Base-by-base conservation (phyloP, 192 early-diverging fungal species). In the Backusella mclennaniae region DNA sequence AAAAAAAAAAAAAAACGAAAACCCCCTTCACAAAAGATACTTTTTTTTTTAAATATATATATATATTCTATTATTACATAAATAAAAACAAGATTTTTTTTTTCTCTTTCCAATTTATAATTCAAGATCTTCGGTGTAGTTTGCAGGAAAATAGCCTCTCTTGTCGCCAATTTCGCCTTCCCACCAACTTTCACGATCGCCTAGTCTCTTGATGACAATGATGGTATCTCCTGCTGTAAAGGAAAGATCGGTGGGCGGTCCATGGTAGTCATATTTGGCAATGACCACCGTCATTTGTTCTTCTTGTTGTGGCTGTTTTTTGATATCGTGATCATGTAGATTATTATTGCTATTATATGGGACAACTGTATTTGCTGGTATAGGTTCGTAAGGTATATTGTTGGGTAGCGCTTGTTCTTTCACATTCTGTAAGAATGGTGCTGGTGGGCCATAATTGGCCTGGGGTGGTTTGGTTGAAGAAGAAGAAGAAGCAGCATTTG, bases 141-240 rank as follows among this genome's bases (percentile, higher is more conserved):
- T 78, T 0, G 77, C 77, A 52, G 77, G 77, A 31, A 78, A 78
- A n/a, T 39, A 29, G 6, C 77, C 77, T 38, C 35, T 67, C 6
- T 39, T 66, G 9, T 42, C 29, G 71, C 80, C 78, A 35, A 79
- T 49, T 12, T 74, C 46, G 3, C 84, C 84, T 31, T 83, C 75
- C 84, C 84, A 85, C 84, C 84, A 85, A 21, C 75, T 73, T 41
- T 85, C 71, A 0, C 67, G 29, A 33, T 77, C 35, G 35, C 66
- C 74, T 2, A 75, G 79, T 15, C 73, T n/a, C 21, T 79, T 69
- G 17, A 75, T 42, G 2, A 85, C 77, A 23, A 79, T 78, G 33
- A 85, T 85, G 5, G 29, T 39, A 66, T 85, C 84, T 56, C 83
- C 84, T n/a, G 75, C 76, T 17, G 49, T 53, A 66, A 85, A 85